Base-by-base conservation (phyloP, 2,329 filamentous ascomycete genomes). In the Colletotrichum plurivorum region DNA sequence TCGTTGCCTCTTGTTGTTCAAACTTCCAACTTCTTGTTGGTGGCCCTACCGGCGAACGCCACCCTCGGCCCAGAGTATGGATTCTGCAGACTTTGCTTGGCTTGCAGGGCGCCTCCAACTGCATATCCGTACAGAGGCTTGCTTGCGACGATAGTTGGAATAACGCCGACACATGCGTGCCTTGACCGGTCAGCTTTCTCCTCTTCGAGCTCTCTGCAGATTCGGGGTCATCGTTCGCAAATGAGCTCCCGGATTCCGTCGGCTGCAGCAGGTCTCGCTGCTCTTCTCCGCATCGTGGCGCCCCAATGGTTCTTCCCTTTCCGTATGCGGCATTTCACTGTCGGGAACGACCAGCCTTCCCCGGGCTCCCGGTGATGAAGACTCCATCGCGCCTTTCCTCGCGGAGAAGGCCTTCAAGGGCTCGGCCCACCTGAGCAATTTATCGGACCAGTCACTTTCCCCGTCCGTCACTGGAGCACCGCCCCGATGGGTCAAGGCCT, bases 61-160 rank as follows among this genome's bases (percentile, higher is more conserved):
- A 67, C 48, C 58, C 59, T 52, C 59, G 53, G 66, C 66, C 54
- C 31, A 36, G 31, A 36, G 31, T 46, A 54, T 49, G 49, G 55
- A 49, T 66, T 49, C 27, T 60, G 66, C 51, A 56, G 62, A 69
- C 15, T 36, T n/a, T 27, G 51, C 66, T 66, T 69, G 66, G 66
- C 66, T 20, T 64, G 65, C 62, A 69, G 55, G 22, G n/a, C 39
- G 15, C 13, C 36, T 59, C 55, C 55, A 49, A 66, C 54, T 36
- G 66, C 61, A 66, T 56, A 59, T 25, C 22, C 22, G 22, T 36
- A 10, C 31, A 36, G 31, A 36, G 31, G 31, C 4, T 10, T 36
- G 46, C 27, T 52, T 51, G 39, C 55, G 31, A 60, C 41, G 61
- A 41, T 49, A 49, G 25, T 39, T 52, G 46, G 41, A 27, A 6